Percentiles rank a stretch among this genome's conserved stretches.
phyloP scores from a whole-genome alignment of 371 early-diverging fungal genomes.

The Nematocida displodere region DNA sequence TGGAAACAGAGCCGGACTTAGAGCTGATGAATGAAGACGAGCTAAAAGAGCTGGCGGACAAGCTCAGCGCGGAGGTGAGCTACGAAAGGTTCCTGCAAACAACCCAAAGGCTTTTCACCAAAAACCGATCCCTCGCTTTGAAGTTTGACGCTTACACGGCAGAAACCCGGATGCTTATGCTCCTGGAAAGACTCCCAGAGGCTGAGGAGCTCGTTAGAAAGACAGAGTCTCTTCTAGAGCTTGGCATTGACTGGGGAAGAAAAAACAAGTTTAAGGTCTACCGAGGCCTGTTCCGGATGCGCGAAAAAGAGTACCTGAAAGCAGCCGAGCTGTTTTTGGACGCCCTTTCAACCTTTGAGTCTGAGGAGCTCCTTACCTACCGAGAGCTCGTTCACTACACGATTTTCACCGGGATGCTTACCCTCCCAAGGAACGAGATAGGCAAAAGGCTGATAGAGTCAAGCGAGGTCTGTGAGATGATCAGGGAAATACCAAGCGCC shows the following conservation, averaged over 20 bases:
- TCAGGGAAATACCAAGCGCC: conserved; percentile 73
- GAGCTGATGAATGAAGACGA: conserved; percentile 30
- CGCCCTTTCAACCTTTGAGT: conserved; percentile 87
- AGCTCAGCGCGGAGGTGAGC: not conserved
- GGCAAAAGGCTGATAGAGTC: conserved; percentile 74
- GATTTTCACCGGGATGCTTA: conserved; percentile 77
- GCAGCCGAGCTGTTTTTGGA: conserved; percentile 81
- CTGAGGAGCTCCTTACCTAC: conserved; percentile 89
- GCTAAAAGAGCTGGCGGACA: not conserved
- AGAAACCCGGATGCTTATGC: conserved; percentile 28
- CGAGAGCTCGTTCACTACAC: conserved; percentile 88
- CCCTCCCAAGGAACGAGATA: conserved; percentile 79
- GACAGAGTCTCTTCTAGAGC: conserved; percentile 67
- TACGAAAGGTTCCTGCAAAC: conserved; percentile 1
- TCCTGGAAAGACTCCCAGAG: conserved; percentile 3
- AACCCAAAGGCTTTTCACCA: conserved; percentile 10
- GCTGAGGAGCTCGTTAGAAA: not conserved
- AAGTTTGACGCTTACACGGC: conserved; percentile 34
- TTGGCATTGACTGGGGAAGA: conserved; percentile 98
- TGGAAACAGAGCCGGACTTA: no score
- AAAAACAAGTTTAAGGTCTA: conserved; percentile 95
- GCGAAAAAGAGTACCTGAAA: conserved; percentile 83
- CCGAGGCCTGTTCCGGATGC: conserved; percentile 81
- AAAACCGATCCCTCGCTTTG: conserved; percentile 9
- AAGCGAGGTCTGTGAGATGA: conserved; percentile 87